phyloP scores from a whole-genome alignment of 2,329 filamentous ascomycete species.

The Xylaria arbuscula region DNA sequence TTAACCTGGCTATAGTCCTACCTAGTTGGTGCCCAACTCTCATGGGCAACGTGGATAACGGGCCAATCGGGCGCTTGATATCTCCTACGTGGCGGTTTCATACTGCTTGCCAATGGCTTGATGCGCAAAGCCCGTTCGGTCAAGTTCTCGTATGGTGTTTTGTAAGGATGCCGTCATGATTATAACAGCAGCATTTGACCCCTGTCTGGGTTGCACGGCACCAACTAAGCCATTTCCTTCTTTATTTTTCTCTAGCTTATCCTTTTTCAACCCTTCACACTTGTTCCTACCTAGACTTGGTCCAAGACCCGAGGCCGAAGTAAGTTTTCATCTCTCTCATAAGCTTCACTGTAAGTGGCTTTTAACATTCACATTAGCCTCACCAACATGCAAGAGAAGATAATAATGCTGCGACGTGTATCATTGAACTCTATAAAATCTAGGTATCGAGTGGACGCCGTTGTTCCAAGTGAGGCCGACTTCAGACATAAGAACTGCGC shows the following conservation, averaged over 20 bases:
- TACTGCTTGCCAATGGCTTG: background rate
- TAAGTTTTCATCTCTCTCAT: background rate
- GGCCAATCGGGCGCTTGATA: slow-evolving; percentile 1
- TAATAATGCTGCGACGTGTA: slow-evolving; percentile 27
- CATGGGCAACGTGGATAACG: background rate
- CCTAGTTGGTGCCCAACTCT: background rate
- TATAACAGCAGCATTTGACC: slow-evolving; percentile 10
- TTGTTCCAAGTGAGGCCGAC: slow-evolving; percentile 31
- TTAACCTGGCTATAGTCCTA: background rate
- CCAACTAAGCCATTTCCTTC: background rate
- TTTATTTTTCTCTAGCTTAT: background rate
- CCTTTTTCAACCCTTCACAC: background rate
- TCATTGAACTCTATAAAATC: slow-evolving; percentile 41
- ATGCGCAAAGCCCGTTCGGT: background rate
- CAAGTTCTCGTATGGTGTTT: background rate
- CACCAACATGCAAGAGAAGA: background rate
- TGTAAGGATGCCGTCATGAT: slow-evolving; percentile 7
- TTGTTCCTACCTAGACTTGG: background rate
- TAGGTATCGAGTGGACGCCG: slow-evolving; percentile 36
- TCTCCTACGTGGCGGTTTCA: background rate
- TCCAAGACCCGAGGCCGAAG: background rate
- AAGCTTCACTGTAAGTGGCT: background rate
- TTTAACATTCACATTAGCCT: background rate
- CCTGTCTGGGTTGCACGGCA: background rate
- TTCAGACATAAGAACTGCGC: slow-evolving; percentile 42